Evolutionary conservation across 2,329 filamentous ascomycete species (phyloP), one percentile per base, ranked within the genome.

Genomic region (Beauveria medogensis): DNA sequence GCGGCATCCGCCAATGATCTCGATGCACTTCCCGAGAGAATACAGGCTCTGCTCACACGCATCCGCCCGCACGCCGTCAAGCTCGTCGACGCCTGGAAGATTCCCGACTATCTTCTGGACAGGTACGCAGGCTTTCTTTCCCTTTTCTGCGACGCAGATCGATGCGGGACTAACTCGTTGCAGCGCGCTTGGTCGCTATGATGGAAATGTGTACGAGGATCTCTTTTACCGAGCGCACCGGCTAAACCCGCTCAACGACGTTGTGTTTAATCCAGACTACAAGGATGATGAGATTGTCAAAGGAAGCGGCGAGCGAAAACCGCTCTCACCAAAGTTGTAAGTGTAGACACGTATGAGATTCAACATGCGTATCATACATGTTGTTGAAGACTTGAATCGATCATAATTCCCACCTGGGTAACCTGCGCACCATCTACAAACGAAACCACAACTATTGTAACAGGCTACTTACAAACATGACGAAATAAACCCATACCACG

Each of bases 91-190:
- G 78, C 86, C 0, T 92, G 89, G 89, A 82, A 83, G 63, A 90
- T 92, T 73, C 85, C 88, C 1, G 89, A 92, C 70, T 92, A 87
- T 87, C 86, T 90, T 67, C 80, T 92, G 2, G 88, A 92, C 70
- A 87, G 82, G 58, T 60, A 46, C 12, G 34, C 5, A 50, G 7
- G 6, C 6, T 4, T 14, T 5, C 0, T 52, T 10, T n/a, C 10
- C 3, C 28, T 30, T 30, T 9, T 37, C 14, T 22, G 12, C 18
- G 3, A 20, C 28, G 37, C 20, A 10, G 9, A n/a, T 22, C n/a
- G 10, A 20, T 30, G 1, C 30, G 41, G 34, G 16, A 5, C 24
- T 60, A 26, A 55, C 30, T 20, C 3, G 6, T 20, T 16, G 2
- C 4, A 60, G 58, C 67, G 85, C 83, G 62, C 72, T 92, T 44